Percentiles rank a stretch among this genome's conserved stretches.
Conservation (phyloP, 2,329 filamentous ascomycete species). For the Talaromyces atroroseus region DNA sequence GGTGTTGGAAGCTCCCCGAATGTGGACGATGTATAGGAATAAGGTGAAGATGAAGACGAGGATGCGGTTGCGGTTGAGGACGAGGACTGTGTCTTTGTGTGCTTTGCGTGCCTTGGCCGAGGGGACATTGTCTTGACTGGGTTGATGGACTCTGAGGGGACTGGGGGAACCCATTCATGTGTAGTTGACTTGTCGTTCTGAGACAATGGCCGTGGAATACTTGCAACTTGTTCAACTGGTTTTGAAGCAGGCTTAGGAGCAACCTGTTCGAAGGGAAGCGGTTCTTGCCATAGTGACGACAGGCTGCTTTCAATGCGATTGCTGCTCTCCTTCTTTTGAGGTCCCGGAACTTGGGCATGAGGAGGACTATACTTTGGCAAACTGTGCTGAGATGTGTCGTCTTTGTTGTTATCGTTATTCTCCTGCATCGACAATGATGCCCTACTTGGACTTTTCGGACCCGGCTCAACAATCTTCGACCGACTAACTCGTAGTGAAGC, state of each 20-base stretch:
- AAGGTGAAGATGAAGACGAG: not conserved
- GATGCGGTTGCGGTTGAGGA: not conserved
- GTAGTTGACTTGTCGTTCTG: not conserved
- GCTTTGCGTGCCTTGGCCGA: slow-evolving; percentile 2
- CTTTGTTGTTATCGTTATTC: not conserved
- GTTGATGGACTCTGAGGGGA: not conserved
- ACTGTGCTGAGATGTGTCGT: not conserved
- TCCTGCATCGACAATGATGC: not conserved
- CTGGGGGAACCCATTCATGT: not conserved
- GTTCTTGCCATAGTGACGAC: not conserved
- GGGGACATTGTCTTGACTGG: slow-evolving; percentile 1
- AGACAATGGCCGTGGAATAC: not conserved
- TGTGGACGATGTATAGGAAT: not conserved
- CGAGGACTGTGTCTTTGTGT: slow-evolving; percentile 3
- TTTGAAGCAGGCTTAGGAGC: not conserved
- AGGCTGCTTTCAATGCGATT: not conserved
- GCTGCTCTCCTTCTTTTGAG: not conserved
- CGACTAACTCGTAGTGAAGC: slow-evolving; percentile 9
- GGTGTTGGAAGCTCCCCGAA: slow-evolving; percentile 4
- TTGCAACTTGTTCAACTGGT: not conserved
- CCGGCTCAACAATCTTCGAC: slow-evolving; percentile 2
- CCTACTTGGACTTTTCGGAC: slow-evolving; percentile 1
- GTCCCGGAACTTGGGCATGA: not conserved
- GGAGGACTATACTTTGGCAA: not conserved
- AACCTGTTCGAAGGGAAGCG: not conserved